Conservation (phyloP, 345 rosid genomes). For the Kernera saxatilis region DNA sequence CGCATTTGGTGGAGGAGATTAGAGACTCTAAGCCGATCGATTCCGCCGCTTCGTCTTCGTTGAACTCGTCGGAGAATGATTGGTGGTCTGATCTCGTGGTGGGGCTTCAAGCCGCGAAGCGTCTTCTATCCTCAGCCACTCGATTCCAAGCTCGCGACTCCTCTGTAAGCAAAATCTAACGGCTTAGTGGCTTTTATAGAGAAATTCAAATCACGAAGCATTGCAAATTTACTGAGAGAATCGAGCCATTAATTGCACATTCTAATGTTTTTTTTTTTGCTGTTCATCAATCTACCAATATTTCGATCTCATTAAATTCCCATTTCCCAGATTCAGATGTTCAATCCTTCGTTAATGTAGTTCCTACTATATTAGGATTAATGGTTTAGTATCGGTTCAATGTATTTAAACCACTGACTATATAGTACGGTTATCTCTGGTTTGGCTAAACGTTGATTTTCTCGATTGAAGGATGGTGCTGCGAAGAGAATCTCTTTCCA, state of each 20-base stretch:
- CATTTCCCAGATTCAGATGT: conserved; percentile 9
- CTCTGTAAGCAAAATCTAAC: conserved; percentile 48
- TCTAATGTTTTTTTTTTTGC: background rate
- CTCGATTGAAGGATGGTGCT: conserved; percentile 56
- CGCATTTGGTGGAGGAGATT: conserved; percentile 84
- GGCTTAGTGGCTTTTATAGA: too few species aligned
- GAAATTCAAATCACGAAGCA: background rate
- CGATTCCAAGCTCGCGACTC: conserved; percentile 35
- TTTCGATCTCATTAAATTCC: background rate
- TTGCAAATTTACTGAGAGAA: background rate
- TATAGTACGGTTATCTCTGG: conserved; percentile 4
- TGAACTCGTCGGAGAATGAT: conserved; percentile 22
- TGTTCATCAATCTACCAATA: background rate
- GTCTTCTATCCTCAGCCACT: conserved; percentile 45
- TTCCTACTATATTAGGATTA: background rate
- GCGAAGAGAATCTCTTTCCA: conserved; percentile 68
- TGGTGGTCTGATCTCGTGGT: conserved; percentile 66
- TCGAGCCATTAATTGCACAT: background rate
- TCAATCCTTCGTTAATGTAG: background rate
- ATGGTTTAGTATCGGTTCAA: conserved; percentile 19
- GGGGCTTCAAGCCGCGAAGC: conserved; percentile 56
- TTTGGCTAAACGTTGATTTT: conserved; percentile 6
- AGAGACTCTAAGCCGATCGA: conserved; percentile 36
- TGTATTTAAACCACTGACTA: background rate
- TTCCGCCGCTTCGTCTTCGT: conserved; percentile 25